Percentiles rank a stretch among this genome's conserved stretches.
Conservation (phyloP, 2,329 filamentous ascomycete genomes). For the Stagonosporopsis vannaccii region DNA sequence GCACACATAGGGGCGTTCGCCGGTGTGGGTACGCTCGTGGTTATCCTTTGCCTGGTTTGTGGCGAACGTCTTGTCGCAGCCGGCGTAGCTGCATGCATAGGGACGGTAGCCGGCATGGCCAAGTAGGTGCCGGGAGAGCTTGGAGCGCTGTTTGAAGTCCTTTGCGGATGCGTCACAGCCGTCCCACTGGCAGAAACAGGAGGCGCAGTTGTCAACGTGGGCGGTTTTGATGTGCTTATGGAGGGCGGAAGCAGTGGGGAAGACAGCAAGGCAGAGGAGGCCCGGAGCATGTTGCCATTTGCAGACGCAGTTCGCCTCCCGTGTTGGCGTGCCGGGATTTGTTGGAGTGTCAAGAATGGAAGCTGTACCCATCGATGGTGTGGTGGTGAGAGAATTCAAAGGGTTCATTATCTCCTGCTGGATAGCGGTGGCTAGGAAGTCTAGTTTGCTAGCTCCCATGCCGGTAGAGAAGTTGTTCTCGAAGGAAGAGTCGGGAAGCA, state of each 20-base stretch:
- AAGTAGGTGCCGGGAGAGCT: constrained; percentile 48
- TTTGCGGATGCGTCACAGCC: constrained; percentile 43
- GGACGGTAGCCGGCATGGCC: constrained; percentile 48
- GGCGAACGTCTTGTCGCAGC: constrained; percentile 49
- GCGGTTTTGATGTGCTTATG: constrained; percentile 47
- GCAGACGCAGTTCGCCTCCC: constrained; percentile 33
- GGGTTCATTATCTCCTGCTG: constrained; percentile 37
- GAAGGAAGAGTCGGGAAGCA: constrained; percentile 38
- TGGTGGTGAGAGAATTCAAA: constrained; percentile 15
- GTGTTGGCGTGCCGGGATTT: constrained; percentile 13
- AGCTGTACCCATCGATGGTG: constrained; percentile 15
- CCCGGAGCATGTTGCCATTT: constrained; percentile 43
- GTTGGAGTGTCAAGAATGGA: constrained; percentile 7
- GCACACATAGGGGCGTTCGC: constrained; percentile 47
- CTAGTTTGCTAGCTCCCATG: constrained; percentile 32
- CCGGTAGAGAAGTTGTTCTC: constrained; percentile 19
- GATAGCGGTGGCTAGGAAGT: constrained; percentile 39
- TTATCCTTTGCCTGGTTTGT: constrained; percentile 53
- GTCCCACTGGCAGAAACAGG: constrained; percentile 48
- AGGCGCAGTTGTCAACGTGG: constrained; percentile 46
- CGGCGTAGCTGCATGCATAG: constrained; percentile 45
- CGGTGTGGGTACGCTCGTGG: constrained; percentile 49
- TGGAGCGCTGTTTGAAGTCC: constrained; percentile 51
- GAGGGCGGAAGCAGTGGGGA: constrained; percentile 38
- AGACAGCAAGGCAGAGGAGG: constrained; percentile 38